A percentile compares a stretch with the other conserved stretches of the same genome.
These are phyloP conservation scores for Thalassiosira delicatula DNA, from an alignment of 352 stramenopile genomes.

Conservation along the genomic window DNA sequence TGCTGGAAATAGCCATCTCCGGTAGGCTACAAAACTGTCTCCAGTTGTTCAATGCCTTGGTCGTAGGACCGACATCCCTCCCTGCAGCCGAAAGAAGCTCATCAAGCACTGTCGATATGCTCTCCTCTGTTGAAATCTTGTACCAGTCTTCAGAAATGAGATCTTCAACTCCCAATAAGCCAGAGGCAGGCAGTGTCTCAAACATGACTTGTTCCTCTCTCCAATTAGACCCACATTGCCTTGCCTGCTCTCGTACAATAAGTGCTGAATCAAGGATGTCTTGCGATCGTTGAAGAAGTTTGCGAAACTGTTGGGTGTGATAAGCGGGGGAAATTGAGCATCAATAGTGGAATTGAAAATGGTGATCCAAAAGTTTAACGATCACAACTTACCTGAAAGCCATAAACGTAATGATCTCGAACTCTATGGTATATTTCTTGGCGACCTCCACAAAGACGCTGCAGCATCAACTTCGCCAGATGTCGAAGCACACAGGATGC, in stretches of 20 bases:
- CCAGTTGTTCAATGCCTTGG: slow-evolving; percentile 73
- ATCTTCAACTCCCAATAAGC: slow-evolving; percentile 72
- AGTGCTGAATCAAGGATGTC: slow-evolving; percentile 65
- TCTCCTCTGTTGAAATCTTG: slow-evolving; percentile 50
- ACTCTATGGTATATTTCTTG: slow-evolving; percentile 76
- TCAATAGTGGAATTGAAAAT: slow-evolving; percentile 12
- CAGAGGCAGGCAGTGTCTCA: slow-evolving; percentile 54
- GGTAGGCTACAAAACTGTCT: slow-evolving; percentile 75
- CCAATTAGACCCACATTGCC: slow-evolving; percentile 74
- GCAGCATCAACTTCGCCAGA: slow-evolving; percentile 74
- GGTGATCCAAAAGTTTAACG: not conserved
- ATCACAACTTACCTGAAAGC: slow-evolving; percentile 52
- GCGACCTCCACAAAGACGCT: slow-evolving; percentile 74
- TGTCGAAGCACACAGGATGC: slow-evolving; percentile 44
- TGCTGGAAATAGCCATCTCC: slow-evolving; percentile 47
- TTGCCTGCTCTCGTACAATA: slow-evolving; percentile 71
- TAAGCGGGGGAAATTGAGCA: not conserved
- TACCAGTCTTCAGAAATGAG: slow-evolving; percentile 81
- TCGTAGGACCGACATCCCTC: slow-evolving; percentile 46
- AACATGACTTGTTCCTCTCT: slow-evolving; percentile 64
- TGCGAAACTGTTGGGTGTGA: slow-evolving; percentile 51
- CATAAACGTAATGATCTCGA: slow-evolving; percentile 82
- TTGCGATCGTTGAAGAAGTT: slow-evolving; percentile 66
- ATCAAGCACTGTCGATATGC: slow-evolving; percentile 68
- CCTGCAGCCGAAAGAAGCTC: slow-evolving; percentile 66